Base-by-base conservation (phyloP, 768 basidiomycete species). In the Lactarius indigo region DNA sequence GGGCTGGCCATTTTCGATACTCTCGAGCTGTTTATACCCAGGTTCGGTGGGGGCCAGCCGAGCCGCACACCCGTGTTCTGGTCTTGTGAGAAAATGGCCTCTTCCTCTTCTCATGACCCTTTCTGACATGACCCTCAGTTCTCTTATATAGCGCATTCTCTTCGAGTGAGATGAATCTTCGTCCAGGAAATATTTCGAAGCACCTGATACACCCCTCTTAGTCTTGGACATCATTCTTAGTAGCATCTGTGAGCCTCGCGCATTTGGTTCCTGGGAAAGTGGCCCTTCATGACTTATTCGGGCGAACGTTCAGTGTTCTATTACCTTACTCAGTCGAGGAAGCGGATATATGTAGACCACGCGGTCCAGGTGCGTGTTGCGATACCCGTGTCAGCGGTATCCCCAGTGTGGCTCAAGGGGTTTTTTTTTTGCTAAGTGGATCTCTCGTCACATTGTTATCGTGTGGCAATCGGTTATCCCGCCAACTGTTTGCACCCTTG, bases 381-480 rank as follows among this genome's bases (percentile, higher is more conserved):
- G 13, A 10, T 13, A 12, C 8, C 10, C 41, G 9, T 42, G n/a
- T 5, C n/a, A 35, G 9, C n/a, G 12, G 9, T 12, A 5, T 23
- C n/a, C 2, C 5, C 10, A 5, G 33, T 58, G 6, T 58, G n/a
- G 18, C 44, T 64, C 18, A 58, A 10, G 20, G 2, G 26, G n/a
- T n/a, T n/a, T n/a, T 13, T 35, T n/a, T 20, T 23, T 9, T 59
- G n/a, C 3, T 2, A 52, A 65, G 64, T 12, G 39, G 30, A 28
- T 65, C 17, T 30, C 58, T 5, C 64, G 50, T 44, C 50, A 54
- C 12, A 55, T 56, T 1, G 26, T 17, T 10, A 28, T 60, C 3
- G 52, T 44, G 39, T 65, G 59, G 59, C 59, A 65, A 59, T 59
- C 64, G 15, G 64, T 58, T 44, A 15, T 60, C 39, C 64, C 59